Base-by-base conservation (phyloP, 179 eudicot genomes). In the Camellia oleifera region DNA sequence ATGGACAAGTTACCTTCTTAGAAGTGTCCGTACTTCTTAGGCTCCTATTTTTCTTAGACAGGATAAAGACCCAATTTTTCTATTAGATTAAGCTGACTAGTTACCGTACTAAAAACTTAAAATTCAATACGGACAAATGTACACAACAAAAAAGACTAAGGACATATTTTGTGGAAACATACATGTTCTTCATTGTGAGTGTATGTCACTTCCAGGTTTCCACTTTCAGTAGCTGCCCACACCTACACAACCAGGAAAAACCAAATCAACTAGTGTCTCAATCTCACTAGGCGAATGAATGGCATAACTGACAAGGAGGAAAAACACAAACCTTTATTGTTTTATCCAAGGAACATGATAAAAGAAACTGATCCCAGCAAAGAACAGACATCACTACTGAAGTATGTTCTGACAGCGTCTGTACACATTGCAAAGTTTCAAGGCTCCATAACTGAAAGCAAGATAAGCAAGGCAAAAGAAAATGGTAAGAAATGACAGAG, bases 301-400 rank as follows among this genome's bases (percentile, higher is more conserved):
- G 7, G 20, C 15, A 45, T 45, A 50, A 73, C 61, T 56, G 14
- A 72, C 54, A 48, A 50, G 76, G 18, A 71, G 7, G 74, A 77
- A 45, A 23, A 83, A 42, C 54, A 58, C 80, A 53, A 67, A 96
- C 99, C 97, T 91, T 96, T 17, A 96, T 84, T 69, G 98, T 96
- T 73, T 88, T 86, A 84, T 96, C 99, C 85, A 96, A 70, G 17
- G 99, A 92, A 83, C 97, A 88, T 18, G 98, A 92, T 79, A 96
- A 80, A 23, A 96, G 89, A 86, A 92, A 94, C 81, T 92, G 97
- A 79, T 96, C 98, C 98, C 98, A 96, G 81, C 99, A 96, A 61
- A 96, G 90, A 85, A 96, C 88, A 78, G 99, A 96, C 98, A 92
- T 96, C 54, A 96, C 99, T 50, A 91, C 98, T 48, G 89, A 81